Evolutionary conservation across 1,284 basidiomycete species (phyloP), one percentile per base, ranked within the genome.

Genomic region (Peniophora sp.): DNA sequence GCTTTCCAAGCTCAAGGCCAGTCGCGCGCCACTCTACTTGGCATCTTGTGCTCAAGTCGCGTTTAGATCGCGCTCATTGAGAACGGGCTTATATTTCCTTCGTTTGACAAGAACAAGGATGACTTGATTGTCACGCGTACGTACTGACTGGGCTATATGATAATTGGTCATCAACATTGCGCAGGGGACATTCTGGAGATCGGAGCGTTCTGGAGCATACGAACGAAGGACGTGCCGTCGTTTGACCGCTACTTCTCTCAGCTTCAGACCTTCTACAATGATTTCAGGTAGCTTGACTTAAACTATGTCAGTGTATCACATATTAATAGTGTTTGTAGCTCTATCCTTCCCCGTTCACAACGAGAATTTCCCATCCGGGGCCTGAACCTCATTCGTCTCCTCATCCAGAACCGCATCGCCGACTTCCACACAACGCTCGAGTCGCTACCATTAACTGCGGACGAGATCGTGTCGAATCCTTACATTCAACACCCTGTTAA

Each of bases 401-500:
- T 99, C 57, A 93, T 92, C 1, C 92, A 96, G 67, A 98, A 97
- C 69, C 85, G 92, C 63, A 97, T 98, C 64, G 92, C 96, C 41
- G 90, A 96, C 63, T 99, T 99, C 74, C 97, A 99, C 67, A 97
- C 93, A n/a, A 86, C 92, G n/a, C 82, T 99, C 52, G 97, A 99
- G 67, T 89, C 91, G n/a, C 79, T 99, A 19, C 84, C 84, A 2
- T 72, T 95, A 23, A 78, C 83, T 45, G 78, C 85, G 0, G 83
- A 89, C 55, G 78, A 81, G 44, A 81, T 90, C 56, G 71, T 81
- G 35, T 75, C 81, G 25, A 92, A 92, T 65, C 82, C 83, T 16
- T 94, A 80, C 65, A 86, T 95, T 59, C 79, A 80, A 52, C 89
- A 93, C 65, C 89, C 91, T 1, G 85, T 94, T 52, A 92, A 93